Evolutionary conservation across 1,284 basidiomycete species (phyloP).

Genomic region (Fomitiporia mediterranea): DNA sequence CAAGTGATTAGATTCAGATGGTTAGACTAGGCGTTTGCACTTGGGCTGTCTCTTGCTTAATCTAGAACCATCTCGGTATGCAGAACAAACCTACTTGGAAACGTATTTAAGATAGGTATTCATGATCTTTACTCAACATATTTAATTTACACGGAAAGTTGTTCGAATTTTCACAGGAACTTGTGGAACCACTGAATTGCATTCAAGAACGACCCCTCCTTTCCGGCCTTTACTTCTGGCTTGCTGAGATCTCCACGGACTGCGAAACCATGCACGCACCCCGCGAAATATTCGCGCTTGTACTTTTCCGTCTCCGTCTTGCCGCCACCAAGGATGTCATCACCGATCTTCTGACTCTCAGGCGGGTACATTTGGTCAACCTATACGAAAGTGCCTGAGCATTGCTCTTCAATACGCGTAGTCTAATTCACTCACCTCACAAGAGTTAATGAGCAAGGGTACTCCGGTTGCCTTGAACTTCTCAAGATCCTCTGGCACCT

Average conservation of each 20-base stretch:
- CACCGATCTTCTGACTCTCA: conserved; percentile 44
- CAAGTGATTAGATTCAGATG: too few species aligned
- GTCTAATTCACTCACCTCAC: conserved; percentile 30
- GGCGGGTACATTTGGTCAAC: conserved; percentile 46
- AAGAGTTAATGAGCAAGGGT: conserved; percentile 61
- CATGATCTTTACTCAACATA: too few species aligned
- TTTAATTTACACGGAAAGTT: too few species aligned
- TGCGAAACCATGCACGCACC: conserved; percentile 61
- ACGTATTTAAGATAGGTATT: too few species aligned
- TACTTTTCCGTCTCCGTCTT: conserved; percentile 50
- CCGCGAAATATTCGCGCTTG: conserved; percentile 50
- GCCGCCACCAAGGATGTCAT: conserved; percentile 50
- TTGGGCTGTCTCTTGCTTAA: too few species aligned
- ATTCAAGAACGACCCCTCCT: conserved; percentile 40
- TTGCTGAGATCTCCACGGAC: conserved; percentile 34
- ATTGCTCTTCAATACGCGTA: too few species aligned
- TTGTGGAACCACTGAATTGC: conserved; percentile 35
- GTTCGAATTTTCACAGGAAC: conserved; percentile 31
- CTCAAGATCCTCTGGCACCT: conserved; percentile 59
- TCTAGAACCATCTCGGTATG: too few species aligned
- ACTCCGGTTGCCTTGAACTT: conserved; percentile 46
- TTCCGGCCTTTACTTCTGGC: conserved; percentile 33
- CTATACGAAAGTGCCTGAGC: background rate
- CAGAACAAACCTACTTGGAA: too few species aligned
- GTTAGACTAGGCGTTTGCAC: too few species aligned